These are phyloP conservation scores for Erodium texanum DNA, from an alignment of 441 rosid genomes.

Conservation along the genomic window DNA sequence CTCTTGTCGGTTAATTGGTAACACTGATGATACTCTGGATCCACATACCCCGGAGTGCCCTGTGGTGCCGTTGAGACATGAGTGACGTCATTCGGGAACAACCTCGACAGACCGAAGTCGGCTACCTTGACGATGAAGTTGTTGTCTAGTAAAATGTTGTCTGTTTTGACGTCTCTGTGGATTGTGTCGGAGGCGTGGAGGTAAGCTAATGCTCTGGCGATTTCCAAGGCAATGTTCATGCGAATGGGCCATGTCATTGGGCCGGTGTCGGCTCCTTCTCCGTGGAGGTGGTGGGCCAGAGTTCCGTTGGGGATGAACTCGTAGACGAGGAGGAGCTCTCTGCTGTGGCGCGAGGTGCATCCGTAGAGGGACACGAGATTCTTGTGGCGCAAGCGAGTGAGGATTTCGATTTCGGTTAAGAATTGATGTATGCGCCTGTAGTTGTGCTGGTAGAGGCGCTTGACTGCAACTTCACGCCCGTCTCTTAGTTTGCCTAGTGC, in stretches of 20 bases:
- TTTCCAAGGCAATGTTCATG: constrained; percentile 58
- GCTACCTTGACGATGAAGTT: constrained; percentile 56
- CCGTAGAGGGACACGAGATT: too few relatives aligned
- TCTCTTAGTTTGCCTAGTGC: too few relatives aligned
- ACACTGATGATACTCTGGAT: constrained; percentile 58
- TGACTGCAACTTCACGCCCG: too few relatives aligned
- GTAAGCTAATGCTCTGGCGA: constrained; percentile 58
- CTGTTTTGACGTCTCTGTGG: constrained; percentile 64
- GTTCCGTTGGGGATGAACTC: too few relatives aligned
- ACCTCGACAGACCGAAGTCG: constrained; percentile 60
- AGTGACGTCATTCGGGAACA: constrained; percentile 45
- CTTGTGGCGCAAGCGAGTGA: too few relatives aligned
- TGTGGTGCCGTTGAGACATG: constrained; percentile 76
- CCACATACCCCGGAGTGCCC: constrained; percentile 77
- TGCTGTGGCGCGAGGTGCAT: too few relatives aligned
- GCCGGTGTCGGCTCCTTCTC: constrained; percentile 28
- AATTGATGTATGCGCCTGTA: too few relatives aligned
- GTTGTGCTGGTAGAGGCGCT: too few relatives aligned
- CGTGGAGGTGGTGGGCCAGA: constrained; percentile 29
- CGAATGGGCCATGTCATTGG: constrained; percentile 48
- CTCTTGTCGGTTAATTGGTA: constrained; percentile 65
- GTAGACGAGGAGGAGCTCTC: too few relatives aligned
- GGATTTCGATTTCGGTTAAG: too few relatives aligned
- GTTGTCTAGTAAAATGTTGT: constrained; percentile 56
- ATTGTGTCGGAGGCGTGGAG: constrained; percentile 64